A percentile compares a stretch with the other conserved stretches of the same genome.
Evolutionary conservation across 2,329 filamentous ascomycete genomes (phyloP).

Genomic region (Neofusicoccum sp.): DNA sequence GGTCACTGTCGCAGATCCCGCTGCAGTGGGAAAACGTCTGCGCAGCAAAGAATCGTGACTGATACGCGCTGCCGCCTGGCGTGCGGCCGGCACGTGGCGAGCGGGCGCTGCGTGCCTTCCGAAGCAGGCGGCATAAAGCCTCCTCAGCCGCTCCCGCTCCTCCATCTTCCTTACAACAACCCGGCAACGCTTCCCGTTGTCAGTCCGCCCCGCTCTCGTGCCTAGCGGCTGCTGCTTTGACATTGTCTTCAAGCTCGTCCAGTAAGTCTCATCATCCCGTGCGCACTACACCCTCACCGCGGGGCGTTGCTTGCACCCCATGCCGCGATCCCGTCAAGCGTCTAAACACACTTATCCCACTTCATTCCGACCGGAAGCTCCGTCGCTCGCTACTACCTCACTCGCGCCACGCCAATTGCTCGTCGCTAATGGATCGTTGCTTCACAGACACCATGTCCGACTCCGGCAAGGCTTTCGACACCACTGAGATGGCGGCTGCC

Average conservation of each 20-base stretch:
- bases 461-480: slow-evolving; percentile 22
- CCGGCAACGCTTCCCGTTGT: neutral
- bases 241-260: neutral
- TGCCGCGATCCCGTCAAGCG: neutral
- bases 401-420: neutral
- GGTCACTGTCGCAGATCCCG: too few relatives aligned
- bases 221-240: neutral
- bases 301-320: too few relatives aligned
- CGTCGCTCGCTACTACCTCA: neutral
- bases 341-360: neutral
- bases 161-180: neutral
- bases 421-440: neutral
- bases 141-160: too few relatives aligned
- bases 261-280: too few relatives aligned
- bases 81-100: too few relatives aligned
- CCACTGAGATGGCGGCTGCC: slow-evolving; percentile 25
- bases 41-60: too few relatives aligned
- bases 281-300: too few relatives aligned
- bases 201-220: neutral
- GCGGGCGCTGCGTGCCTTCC: too few relatives aligned
- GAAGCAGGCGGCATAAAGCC: too few relatives aligned
- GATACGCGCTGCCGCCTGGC: too few relatives aligned
- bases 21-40: too few relatives aligned
- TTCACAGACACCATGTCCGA: slow-evolving; percentile 9
- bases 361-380: neutral